These are phyloP conservation scores for Clonostachys chloroleuca DNA, from an alignment of 2,329 filamentous ascomycete genomes.

Conservation along the genomic window DNA sequence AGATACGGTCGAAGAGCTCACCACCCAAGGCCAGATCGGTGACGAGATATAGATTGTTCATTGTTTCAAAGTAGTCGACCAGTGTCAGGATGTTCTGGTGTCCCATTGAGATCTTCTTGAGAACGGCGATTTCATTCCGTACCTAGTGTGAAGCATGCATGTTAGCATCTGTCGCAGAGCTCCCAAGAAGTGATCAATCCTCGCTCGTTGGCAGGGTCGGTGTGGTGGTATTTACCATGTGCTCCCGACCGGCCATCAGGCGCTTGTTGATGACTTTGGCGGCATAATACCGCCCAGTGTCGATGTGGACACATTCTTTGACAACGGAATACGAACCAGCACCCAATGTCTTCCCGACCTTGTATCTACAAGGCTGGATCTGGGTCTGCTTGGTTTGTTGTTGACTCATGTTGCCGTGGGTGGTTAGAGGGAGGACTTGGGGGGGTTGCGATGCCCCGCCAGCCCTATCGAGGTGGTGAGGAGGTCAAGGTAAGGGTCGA, in stretches of 20 bases:
- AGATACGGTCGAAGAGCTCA: slow-evolving; percentile 97
- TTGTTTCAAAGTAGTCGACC: slow-evolving; percentile 98
- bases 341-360: slow-evolving; percentile 95
- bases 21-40: slow-evolving; percentile 95
- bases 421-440: neutral
- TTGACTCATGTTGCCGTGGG: neutral
- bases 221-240: slow-evolving; percentile 70
- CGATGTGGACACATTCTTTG: slow-evolving; percentile 98
- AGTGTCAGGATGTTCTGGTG: slow-evolving; percentile 97
- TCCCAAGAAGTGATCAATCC: neutral
- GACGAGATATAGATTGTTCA: slow-evolving; percentile 98
- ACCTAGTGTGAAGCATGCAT: slow-evolving; percentile 48
- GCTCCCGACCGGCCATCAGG: slow-evolving; percentile 93
- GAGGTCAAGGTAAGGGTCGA: neutral
- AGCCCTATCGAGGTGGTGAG: too few relatives aligned
- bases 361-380: slow-evolving; percentile 95
- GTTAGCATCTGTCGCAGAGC: neutral
- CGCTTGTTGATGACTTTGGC: slow-evolving; percentile 99
- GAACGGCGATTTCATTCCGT: slow-evolving; percentile 94
- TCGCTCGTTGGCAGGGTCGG: neutral
- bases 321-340: slow-evolving; percentile 97
- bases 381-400: slow-evolving; percentile 40
- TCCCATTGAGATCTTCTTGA: slow-evolving; percentile 98
- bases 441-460: neutral
- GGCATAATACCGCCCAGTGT: slow-evolving; percentile 95